Evolutionary conservation across 1,284 basidiomycete genomes (phyloP), one percentile per base, ranked within the genome.

Genomic region (Ustilago trichophora): DNA sequence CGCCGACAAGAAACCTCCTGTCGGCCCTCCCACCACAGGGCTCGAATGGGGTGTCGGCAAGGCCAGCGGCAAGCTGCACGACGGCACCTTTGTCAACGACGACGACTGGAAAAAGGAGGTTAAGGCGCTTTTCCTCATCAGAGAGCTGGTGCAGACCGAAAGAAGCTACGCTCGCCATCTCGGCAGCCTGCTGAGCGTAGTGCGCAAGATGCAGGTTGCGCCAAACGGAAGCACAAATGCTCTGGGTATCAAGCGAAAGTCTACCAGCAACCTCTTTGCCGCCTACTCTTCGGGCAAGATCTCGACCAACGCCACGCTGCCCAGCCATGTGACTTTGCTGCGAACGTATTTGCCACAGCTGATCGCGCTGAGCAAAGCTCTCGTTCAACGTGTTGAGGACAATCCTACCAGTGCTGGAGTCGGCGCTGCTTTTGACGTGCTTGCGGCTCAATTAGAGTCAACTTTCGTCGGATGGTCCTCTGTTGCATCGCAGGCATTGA

Each of bases 41-140:
- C 52, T 72, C 22, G 73, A 57, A 57, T 72, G 52, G 56, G 69
- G 69, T 11, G 68, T 73, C 3, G 76, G 76, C 34, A 70, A 67
- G 27, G 71, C 76, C 8, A 72, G 72, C 19, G 76, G 76, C 49
- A 70, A 72, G 37, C 44, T 66, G 18, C 72, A 67, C 18, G 65
- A 71, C 44, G 68, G 67, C 35, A 53, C 70, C 1, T 74, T 76
- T 40, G 66, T 72, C 41, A 74, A 80, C 41, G 77, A 78, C 26
- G 75, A 73, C 15, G 78, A 76, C 49, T 80, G 78, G 78, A 75
- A 78, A 57, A 72, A 72, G 47, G 78, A 80, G 49, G 78, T 80
- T 24, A 74, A 73, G 47, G 74, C 75, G 15, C 47, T 80, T 15
- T 80, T 80, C 57, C 69, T 80, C 26, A 79, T 80, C 21, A 59